Conservation (phyloP, 257 asterid species). For the Przewalskia tangutica region DNA sequence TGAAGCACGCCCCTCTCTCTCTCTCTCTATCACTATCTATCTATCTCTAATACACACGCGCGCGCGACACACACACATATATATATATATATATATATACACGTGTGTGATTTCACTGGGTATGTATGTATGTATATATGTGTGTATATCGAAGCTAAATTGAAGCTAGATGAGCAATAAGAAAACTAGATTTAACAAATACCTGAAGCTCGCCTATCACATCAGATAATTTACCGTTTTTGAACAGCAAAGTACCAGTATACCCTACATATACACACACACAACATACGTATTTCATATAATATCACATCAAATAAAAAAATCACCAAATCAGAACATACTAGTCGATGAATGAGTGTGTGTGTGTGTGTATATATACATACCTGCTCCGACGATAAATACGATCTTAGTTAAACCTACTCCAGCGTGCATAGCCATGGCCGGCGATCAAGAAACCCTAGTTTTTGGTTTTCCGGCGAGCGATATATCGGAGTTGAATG, state of each 20-base stretch:
- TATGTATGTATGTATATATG: background rate
- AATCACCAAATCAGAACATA: background rate
- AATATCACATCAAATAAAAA: background rate
- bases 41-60: no score
- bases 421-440: constrained; percentile 15
- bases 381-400: constrained; percentile 8
- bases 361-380: background rate
- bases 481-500: background rate
- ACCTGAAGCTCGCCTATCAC: constrained; percentile 31
- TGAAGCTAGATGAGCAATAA: background rate
- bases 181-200: background rate
- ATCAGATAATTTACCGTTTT: constrained; percentile 33
- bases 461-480: background rate
- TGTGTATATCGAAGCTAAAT: background rate
- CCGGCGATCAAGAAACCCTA: background rate
- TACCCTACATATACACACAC: constrained; percentile 17
- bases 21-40: no score
- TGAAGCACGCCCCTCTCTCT: no score
- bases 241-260: constrained; percentile 21
- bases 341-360: background rate
- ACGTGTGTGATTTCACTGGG: no score
- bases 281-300: background rate
- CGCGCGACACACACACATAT: no score
- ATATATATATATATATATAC: no score
- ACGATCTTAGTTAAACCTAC: constrained; percentile 11